Evolutionary conservation across 2,329 filamentous ascomycete species (phyloP), one percentile per base, ranked within the genome.

Genomic region (Aspergillus novofumigatus): DNA sequence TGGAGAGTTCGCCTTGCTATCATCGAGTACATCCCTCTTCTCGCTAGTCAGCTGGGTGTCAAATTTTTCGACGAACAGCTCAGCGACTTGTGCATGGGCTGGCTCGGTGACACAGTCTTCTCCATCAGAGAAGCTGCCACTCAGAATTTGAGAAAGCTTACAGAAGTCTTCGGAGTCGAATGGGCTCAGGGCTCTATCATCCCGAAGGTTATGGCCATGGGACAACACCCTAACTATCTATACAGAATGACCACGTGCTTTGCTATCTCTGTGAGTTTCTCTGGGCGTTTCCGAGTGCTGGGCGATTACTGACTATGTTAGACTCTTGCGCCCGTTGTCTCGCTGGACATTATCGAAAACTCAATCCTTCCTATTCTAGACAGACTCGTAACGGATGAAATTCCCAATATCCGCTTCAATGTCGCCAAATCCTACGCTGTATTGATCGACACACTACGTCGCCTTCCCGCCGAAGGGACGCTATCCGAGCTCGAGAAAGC

Each of bases 161-260:
- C 94, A 7, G 94, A 99, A 76, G 94, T 99, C 0, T 99, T 99
- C 72, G 94, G 94, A 50, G 92, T 97, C 17, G 92, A 96, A 62
- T 99, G 94, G 94, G 93, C 94, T 47, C 95, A 89, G 75, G 90
- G 92, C 73, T 92, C 92, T 49, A 99, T 99, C 70, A 96, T 99
- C 67, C 94, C 94, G 59, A 97, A 97, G 81, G 94, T 99, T 63
- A 94, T 96, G 84, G 90, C 90, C 41, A 97, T 99, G 94, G 94
- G 94, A 59, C 90, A 91, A 72, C 94, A 99, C 75, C 91, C 93
- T 60, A 99, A 99, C 80, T 99, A 99, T 75, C 88, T 99, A 53
- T 99, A 99, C 83, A 86, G 94, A 74, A 99, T 99, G 94, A 99
- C 94, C 9, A 99, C 94, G n/a, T 97, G 93, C 80, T 99, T 99